phyloP scores from a whole-genome alignment of 306 rosid genomes.

The Citrullus colocynthis region DNA sequence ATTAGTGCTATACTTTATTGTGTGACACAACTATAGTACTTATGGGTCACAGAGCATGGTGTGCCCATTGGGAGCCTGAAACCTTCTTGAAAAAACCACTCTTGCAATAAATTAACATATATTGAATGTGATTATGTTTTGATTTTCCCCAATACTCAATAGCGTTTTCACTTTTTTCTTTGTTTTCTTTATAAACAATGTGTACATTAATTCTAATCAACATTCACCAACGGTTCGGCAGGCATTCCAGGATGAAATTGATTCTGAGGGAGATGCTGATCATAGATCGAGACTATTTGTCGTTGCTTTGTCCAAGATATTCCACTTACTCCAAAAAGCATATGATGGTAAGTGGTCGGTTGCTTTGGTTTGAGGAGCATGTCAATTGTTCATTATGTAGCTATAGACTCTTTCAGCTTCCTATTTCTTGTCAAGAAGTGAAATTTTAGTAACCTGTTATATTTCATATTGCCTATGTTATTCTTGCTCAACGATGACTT shows the following conservation, averaged over 20 bases:
- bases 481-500: neutral
- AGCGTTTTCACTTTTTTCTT: neutral
- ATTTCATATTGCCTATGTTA: neutral
- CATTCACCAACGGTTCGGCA: conserved; percentile 8
- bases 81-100: neutral
- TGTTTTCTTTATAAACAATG: neutral
- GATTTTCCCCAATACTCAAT: neutral
- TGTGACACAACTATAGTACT: neutral
- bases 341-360: conserved; percentile 39
- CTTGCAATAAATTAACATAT: neutral
- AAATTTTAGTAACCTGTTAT: neutral
- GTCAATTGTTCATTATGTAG: neutral
- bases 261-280: conserved; percentile 37
- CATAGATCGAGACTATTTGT: conserved; percentile 45
- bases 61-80: neutral
- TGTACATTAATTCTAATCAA: neutral
- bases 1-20: neutral
- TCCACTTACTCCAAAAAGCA: conserved; percentile 49
- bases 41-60: neutral
- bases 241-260: conserved; percentile 61
- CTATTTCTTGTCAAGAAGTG: neutral
- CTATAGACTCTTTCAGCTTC: neutral
- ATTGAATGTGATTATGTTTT: neutral
- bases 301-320: conserved; percentile 50
- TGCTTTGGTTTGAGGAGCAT: conserved; percentile 9